Conservation (phyloP, 305 asterid species). For the Fraxinus dipetala region DNA sequence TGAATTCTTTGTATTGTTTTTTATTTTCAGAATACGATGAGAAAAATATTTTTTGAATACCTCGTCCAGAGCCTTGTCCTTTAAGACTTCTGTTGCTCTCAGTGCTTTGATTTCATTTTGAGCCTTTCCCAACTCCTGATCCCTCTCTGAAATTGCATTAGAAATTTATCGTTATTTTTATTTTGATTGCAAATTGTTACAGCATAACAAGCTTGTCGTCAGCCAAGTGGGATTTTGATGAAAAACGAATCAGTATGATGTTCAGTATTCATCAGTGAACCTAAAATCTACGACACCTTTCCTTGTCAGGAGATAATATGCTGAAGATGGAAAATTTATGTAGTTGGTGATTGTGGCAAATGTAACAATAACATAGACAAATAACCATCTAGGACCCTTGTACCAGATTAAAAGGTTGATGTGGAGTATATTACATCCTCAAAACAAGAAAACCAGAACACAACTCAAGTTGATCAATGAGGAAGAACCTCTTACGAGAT, state of each 20-base stretch:
- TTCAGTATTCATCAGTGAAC: neutral
- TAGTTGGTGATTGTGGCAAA: neutral
- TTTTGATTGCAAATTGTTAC: neutral
- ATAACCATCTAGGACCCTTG: neutral
- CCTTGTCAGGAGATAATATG: neutral
- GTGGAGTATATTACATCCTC: neutral
- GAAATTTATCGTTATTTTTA: neutral
- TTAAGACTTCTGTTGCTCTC: slow-evolving; percentile 57
- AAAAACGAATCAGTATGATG: neutral
- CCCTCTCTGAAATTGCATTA: slow-evolving; percentile 54
- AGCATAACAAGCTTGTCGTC: neutral
- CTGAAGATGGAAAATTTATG: neutral
- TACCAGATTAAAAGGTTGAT: neutral
- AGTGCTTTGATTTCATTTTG: slow-evolving; percentile 68
- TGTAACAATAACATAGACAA: neutral
- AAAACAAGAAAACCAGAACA: neutral
- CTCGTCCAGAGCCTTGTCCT: slow-evolving; percentile 90
- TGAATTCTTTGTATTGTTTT: neutral
- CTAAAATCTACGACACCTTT: neutral
- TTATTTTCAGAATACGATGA: neutral
- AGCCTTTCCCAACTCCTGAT: slow-evolving; percentile 61
- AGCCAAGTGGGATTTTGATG: neutral
- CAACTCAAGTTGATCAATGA: neutral
- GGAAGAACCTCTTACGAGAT: neutral
- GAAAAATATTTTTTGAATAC: slow-evolving; percentile 29